Evolutionary conservation across 2,329 filamentous ascomycete genomes (phyloP), one percentile per base, ranked within the genome.

Genomic region (Laburnicola sp.): DNA sequence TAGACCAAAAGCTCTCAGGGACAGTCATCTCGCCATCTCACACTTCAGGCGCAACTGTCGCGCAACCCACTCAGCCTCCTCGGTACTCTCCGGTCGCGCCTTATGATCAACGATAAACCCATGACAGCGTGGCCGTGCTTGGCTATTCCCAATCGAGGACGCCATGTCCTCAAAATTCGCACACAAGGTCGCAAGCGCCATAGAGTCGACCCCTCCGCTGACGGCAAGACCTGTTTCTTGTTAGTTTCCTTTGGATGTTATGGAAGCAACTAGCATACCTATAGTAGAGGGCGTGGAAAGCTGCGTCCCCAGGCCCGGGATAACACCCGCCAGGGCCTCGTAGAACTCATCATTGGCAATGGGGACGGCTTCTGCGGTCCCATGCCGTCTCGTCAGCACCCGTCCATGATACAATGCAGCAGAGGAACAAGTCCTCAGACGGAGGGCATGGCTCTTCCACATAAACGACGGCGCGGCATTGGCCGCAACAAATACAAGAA

Each of bases 141-240:
- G 16, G 16, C 16, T 1, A 16, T 16, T 16, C 16, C 16, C 16
- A 16, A 16, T 16, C 16, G 16, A 16, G 16, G 58, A 34, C 2
- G 32, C 38, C 58, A 5, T 26, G 6, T 38, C 22, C 10, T 34
- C 16, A 27, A 26, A 37, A 40, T 62, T 59, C 39, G 76, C 72
- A 68, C 88, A 89, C 31, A 97, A 80, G 53, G 79, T 85, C 48
- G 91, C 91, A 53, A 99, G 78, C 26, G 93, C 93, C 92, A 97
- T 99, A n/a, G 93, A 97, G 73, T 99, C 94, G 34, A 94, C 89
- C 6, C 94, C 94, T 23, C 94, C 94, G 66, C 92, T 97, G 54
- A 97, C 79, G 11, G 92, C 94, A 52, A 97, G 76, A 47, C 82
- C 76, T 76, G 39, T 31, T 11, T 30, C 31, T 4, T 25, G 26